Conservation (phyloP, 345 rosid genomes). For the Litchi chinensis region DNA sequence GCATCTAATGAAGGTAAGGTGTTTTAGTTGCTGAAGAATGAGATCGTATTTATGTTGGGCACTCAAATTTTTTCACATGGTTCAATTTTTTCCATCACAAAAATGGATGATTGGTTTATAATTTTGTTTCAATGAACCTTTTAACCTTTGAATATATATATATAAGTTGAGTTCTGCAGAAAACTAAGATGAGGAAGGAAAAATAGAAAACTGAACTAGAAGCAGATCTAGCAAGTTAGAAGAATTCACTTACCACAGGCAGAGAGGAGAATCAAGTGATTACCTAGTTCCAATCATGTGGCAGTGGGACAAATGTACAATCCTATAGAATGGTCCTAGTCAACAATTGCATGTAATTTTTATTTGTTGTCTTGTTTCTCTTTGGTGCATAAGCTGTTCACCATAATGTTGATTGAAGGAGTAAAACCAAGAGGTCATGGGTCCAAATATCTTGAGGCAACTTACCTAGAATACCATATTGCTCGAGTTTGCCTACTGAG, state of each 20-base stretch:
- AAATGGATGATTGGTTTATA: neutral
- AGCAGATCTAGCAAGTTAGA: neutral
- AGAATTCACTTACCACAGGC: neutral
- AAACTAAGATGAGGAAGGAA: neutral
- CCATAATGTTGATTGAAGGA: neutral
- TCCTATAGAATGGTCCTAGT: neutral
- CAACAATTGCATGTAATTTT: neutral
- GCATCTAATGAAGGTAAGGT: conserved; percentile 90
- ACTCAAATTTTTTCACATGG: neutral
- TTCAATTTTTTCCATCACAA: neutral
- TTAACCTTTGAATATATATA: neutral
- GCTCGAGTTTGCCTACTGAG: neutral
- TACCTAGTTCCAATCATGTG: neutral
- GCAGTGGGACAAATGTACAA: neutral
- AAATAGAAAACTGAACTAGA: neutral
- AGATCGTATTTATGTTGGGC: neutral
- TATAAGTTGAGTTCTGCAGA: neutral
- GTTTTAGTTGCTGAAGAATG: neutral
- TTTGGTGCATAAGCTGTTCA: neutral
- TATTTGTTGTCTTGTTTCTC: neutral
- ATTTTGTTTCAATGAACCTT: neutral
- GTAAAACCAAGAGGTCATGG: neutral
- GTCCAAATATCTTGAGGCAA: neutral
- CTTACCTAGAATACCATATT: neutral
- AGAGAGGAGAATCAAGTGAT: neutral